Evolutionary conservation across 2,329 filamentous ascomycete species (phyloP).

Genomic region (Beauveria medogensis): DNA sequence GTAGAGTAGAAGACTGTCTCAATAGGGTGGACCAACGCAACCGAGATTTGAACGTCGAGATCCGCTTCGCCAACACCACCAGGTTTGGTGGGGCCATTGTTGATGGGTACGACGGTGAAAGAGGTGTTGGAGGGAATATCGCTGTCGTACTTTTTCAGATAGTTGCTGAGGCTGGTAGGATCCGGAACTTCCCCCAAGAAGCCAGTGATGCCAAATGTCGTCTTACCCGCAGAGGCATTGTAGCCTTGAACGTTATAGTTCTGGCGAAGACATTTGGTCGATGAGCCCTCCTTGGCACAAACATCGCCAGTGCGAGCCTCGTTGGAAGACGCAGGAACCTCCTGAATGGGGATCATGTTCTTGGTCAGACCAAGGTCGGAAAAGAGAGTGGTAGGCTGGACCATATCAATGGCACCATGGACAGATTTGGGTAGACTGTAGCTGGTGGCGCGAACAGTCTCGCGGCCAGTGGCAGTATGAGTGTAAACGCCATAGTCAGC

Average conservation of each 20-base stretch:
- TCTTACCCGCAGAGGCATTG: background rate
- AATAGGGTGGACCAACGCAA: constrained; percentile 5
- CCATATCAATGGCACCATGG: constrained; percentile 7
- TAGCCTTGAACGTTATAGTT: constrained; percentile 10
- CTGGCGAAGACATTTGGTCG: constrained; percentile 6
- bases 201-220: constrained; percentile 2
- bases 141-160: constrained; percentile 1
- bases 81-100: background rate
- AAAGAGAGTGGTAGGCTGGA: constrained; percentile 12
- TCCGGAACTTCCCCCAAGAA: constrained; percentile 6
- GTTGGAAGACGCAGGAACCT: background rate
- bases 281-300: background rate
- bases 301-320: background rate
- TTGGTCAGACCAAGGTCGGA: constrained; percentile 3
- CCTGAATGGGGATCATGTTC: background rate
- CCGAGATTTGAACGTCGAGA: constrained; percentile 10
- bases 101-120: background rate
- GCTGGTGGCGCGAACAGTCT: constrained; percentile 10
- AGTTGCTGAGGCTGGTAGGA: background rate
- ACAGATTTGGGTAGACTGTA: constrained; percentile 8
- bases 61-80: constrained; percentile 7
- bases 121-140: constrained; percentile 2
- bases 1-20: constrained; percentile 9
- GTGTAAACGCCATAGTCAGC: constrained; percentile 10
- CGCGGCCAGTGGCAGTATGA: constrained; percentile 1